Evolutionary conservation across 495 filamentous ascomycete species (phyloP), one percentile per base, ranked within the genome.

Genomic region (Haplographium delicatum): DNA sequence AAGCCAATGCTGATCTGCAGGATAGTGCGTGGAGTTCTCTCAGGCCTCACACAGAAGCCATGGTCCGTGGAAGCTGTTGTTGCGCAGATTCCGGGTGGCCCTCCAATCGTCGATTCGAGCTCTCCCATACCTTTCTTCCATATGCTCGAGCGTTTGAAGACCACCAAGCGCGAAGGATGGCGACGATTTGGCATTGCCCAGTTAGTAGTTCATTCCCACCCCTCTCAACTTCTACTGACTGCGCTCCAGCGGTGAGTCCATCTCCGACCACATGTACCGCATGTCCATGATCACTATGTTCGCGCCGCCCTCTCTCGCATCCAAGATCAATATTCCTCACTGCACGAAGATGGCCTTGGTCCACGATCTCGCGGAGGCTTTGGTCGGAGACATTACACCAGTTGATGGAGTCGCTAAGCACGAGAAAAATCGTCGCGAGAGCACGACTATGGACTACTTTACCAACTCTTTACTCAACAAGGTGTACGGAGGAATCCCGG

Each of bases 251-350:
- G 74, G 74, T 52, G 93, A 98, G 68, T 93, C 87, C 1, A 96
- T 98, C 65, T 78, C 89, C 22, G 93, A 98, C 69, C 93, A 98
- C 73, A 98, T 98, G 93, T 97, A 98, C 69, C 88, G 93, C 62
- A 98, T 98, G 93, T 89, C 91, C 41, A 81, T 98, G 61, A 88
- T 97, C 70, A 88, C 87, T 27, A 86, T 98, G 82, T 77, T 97
- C 44, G 90, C 88, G n/a, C 94, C 93, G 15, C 70, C 84, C 0
- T 72, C 88, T 11, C 78, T 95, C 9, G 71, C 82, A 8, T 62
- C 76, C 9, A 72, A 70, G 24, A 66, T 98, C 58, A 81, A 97
- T 64, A 76, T 95, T 53, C 72, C 79, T 2, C 84, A 81, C 56
- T 96, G 93, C 74, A 89, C 87, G 59, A 85, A 87, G 67, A 91